These are phyloP conservation scores for Gnomoniopsis smithogilvyi DNA, from an alignment of 2,329 filamentous ascomycete genomes.

Conservation along the genomic window DNA sequence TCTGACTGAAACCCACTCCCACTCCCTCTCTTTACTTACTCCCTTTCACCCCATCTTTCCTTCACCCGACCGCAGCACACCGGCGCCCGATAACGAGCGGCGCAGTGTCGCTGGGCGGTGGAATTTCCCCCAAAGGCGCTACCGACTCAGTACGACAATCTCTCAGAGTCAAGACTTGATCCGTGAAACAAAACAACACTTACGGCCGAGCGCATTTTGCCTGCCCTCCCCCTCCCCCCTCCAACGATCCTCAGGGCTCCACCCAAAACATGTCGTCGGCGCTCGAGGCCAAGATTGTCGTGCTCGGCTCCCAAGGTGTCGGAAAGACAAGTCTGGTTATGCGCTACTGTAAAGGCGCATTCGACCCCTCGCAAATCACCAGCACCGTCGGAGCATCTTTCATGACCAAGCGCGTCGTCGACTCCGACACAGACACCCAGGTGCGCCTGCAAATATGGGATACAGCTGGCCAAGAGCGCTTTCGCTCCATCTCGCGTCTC, in stretches of 20 bases:
- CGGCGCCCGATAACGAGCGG: too few species aligned
- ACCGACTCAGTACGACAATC: too few species aligned
- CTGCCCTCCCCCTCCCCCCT: too few species aligned
- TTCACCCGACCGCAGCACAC: too few species aligned
- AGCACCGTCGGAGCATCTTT: slow-evolving; percentile 81
- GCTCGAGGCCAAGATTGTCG: slow-evolving; percentile 78
- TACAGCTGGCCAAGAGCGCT: slow-evolving; percentile 91
- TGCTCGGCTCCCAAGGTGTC: slow-evolving; percentile 75
- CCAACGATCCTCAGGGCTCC: background rate
- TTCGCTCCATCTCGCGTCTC: slow-evolving; percentile 87
- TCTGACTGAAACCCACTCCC: background rate
- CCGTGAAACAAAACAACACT: too few species aligned
- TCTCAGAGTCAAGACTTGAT: too few species aligned
- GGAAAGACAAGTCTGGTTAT: slow-evolving; percentile 77
- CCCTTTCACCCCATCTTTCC: too few species aligned
- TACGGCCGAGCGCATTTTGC: background rate
- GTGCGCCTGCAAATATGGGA: slow-evolving; percentile 97
- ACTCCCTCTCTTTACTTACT: background rate
- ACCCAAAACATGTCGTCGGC: slow-evolving; percentile 42
- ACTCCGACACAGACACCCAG: slow-evolving; percentile 79
- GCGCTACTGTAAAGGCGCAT: slow-evolving; percentile 71
- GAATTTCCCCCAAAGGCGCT: too few species aligned
- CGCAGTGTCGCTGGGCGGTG: too few species aligned
- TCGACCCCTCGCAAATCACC: slow-evolving; percentile 60
- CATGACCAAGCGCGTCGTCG: slow-evolving; percentile 74